Percentiles rank a stretch among this genome's conserved stretches.
Evolutionary conservation across 2,329 filamentous ascomycete species (phyloP).

Genomic region (Aspergillus fijiensis): DNA sequence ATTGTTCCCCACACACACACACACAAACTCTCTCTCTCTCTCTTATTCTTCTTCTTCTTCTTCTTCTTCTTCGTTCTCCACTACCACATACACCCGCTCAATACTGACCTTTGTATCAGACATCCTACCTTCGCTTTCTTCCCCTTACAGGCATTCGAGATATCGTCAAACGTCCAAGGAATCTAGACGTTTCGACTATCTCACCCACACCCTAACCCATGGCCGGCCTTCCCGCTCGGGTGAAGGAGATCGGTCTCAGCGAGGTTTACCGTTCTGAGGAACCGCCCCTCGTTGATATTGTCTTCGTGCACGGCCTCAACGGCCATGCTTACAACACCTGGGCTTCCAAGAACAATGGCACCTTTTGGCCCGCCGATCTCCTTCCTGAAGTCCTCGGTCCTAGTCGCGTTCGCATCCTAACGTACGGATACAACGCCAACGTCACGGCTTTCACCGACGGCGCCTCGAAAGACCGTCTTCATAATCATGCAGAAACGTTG

Average conservation of each 20-base stretch:
- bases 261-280: conserved; percentile 41
- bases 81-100: too few species aligned
- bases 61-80: too few species aligned
- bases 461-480: conserved; percentile 64
- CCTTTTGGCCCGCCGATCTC: conserved; percentile 70
- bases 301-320: conserved; percentile 70
- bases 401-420: conserved; percentile 63
- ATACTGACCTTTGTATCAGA: not conserved
- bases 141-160: not conserved
- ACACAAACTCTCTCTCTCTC: too few species aligned
- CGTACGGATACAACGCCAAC: conserved; percentile 74
- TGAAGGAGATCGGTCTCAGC: conserved; percentile 44
- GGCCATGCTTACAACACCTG: conserved; percentile 66
- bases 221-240: conserved; percentile 21
- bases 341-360: conserved; percentile 47
- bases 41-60: too few species aligned
- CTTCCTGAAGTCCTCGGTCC: conserved; percentile 60
- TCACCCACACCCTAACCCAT: conserved; percentile 11
- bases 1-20: not conserved
- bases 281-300: conserved; percentile 52
- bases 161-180: not conserved
- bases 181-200: not conserved
- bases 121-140: not conserved
- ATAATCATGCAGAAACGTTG: conserved; percentile 69
- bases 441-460: conserved; percentile 52